These are phyloP conservation scores for Tinospora cordifolia DNA, from an alignment of 164 flowering plant genomes.

Conservation along the genomic window DNA sequence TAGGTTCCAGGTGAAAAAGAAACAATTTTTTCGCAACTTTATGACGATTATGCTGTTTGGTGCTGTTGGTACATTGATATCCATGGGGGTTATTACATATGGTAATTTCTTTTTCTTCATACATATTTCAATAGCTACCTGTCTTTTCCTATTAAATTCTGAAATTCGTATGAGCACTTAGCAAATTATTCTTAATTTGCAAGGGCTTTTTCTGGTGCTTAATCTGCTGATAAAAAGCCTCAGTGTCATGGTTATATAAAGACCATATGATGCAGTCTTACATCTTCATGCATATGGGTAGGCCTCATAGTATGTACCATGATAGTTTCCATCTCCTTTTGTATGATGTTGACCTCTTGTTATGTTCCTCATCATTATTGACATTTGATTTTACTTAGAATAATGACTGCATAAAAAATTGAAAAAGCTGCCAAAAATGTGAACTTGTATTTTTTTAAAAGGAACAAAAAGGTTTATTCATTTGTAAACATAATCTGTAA, in stretches of 20 bases:
- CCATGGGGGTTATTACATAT: slow-evolving; percentile 45
- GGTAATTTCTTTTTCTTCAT: slow-evolving; percentile 30
- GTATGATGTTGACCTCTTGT: too few relatives aligned
- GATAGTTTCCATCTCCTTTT: too few relatives aligned
- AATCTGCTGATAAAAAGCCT: not conserved
- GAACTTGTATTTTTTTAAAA: not conserved
- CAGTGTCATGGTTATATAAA: not conserved
- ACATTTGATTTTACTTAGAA: not conserved
- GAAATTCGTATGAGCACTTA: not conserved
- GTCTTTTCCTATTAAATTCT: not conserved
- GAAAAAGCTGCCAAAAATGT: too few relatives aligned
- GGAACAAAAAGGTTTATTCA: too few relatives aligned
- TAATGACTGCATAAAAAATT: not conserved
- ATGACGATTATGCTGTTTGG: slow-evolving; percentile 69
- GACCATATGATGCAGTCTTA: not conserved
- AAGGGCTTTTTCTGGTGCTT: not conserved
- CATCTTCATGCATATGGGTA: not conserved
- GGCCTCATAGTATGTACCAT: not conserved
- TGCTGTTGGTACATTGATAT: slow-evolving; percentile 73
- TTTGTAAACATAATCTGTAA: too few relatives aligned
- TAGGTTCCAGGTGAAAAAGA: slow-evolving; percentile 93
- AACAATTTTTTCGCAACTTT: slow-evolving; percentile 79
- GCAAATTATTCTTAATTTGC: not conserved
- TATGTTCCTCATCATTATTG: not conserved
- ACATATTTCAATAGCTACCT: not conserved